Percentiles rank a stretch among this genome's conserved stretches.
These are phyloP conservation scores for Lasiodiplodia sp. DNA, from an alignment of 2,329 filamentous ascomycete species.

Conservation along the genomic window DNA sequence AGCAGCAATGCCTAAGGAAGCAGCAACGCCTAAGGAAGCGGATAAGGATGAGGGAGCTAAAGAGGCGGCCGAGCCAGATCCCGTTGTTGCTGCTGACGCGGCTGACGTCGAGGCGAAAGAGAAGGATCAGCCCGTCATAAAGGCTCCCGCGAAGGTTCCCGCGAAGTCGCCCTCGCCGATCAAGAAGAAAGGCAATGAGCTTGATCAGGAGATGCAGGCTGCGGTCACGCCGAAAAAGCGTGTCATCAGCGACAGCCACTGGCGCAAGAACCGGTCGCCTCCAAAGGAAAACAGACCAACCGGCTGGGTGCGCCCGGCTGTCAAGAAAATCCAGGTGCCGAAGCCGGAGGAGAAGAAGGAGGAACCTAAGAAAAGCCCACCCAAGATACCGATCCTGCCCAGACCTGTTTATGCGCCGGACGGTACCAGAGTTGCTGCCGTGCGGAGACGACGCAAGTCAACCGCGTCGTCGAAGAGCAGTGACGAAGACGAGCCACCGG, in stretches of 20 bases:
- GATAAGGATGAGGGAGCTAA: conserved; percentile 5
- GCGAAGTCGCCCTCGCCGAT: conserved; percentile 25
- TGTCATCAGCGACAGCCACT: conserved; percentile 92
- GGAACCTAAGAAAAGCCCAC: conserved; percentile 27
- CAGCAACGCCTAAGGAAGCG: neutral
- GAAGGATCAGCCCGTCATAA: conserved; percentile 33
- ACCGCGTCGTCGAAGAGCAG: conserved; percentile 18
- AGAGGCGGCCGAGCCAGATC: conserved; percentile 2
- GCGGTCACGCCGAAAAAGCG: conserved; percentile 82
- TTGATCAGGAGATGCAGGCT: conserved; percentile 55
- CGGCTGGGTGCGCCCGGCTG: conserved; percentile 48
- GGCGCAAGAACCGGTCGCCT: conserved; percentile 65
- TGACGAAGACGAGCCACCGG: conserved; percentile 15
- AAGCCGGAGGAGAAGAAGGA: conserved; percentile 25
- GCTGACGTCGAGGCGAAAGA: conserved; percentile 12
- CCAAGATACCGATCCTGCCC: conserved; percentile 21
- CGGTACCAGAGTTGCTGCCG: conserved; percentile 22
- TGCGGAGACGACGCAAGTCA: conserved; percentile 27
- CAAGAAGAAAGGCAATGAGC: conserved; percentile 43
- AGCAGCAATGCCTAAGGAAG: conserved; percentile 15
- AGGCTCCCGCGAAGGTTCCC: conserved; percentile 25
- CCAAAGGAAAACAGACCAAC: conserved; percentile 46
- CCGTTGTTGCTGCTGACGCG: neutral
- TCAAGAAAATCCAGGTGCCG: conserved; percentile 33
- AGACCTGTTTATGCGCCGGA: conserved; percentile 26